Evolutionary conservation across 768 basidiomycete species (phyloP), one percentile per base, ranked within the genome.

Genomic region (Clavaria fumosa): DNA sequence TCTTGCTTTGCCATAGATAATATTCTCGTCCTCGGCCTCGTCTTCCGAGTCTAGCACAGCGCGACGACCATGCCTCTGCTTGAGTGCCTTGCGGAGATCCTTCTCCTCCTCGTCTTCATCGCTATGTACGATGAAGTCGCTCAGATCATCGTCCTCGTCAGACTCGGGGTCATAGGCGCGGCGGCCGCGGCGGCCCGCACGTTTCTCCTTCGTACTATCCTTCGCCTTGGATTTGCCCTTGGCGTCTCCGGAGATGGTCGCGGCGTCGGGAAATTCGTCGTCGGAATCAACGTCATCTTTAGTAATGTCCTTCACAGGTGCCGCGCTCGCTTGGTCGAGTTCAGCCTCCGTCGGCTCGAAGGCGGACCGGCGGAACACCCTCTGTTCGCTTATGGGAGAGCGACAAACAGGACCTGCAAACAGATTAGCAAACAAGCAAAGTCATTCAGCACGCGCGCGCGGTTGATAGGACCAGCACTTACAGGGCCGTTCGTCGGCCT

Each of bases 301-400:
- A n/a, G 46, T 45, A 50, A 55, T 55, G 28, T 58, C 58, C 9
- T 51, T n/a, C 9, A 14, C 26, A 45, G 37, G 59, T 58, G 7
- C 52, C 53, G 54, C 56, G 4, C 54, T 55, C 24, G 45, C 42
- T n/a, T 43, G 43, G 12, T 47, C 39, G 22, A 66, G 53, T n/a
- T 70, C 66, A 12, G 54, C 54, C 26, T 72, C 66, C 4, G 66
- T 60, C 4, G 77, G 72, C 44, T 77, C 69, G 50, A 85, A 83
- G 0, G 73, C 75, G 1, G 49, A 49, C 5, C 70, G 68, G 3
- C 56, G 45, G 55, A 78, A 85, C 1, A 79, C 34, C 38, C 58
- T 63, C 9, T 64, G 55, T 7, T 50, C 49, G 22, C 53, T 60
- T 30, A 83, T 62, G 1, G 65, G 51, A 1, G 53, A 45, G 23